Evolutionary conservation across 306 rosid genomes (phyloP).

Genomic region (Gynostemma pentaphyllum): DNA sequence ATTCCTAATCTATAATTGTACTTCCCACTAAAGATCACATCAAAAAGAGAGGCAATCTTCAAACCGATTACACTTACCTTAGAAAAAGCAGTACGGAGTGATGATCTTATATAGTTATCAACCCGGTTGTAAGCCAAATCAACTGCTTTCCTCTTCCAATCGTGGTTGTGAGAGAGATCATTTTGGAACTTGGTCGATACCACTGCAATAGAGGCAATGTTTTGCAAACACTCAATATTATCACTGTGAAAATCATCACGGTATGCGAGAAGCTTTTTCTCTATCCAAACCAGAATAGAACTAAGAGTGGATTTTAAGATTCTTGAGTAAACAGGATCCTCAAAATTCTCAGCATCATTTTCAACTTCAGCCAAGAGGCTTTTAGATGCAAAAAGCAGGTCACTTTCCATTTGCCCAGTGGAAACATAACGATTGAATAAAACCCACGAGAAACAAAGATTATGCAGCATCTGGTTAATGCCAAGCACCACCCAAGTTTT

Average conservation of each 20-base stretch:
- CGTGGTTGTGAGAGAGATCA: constrained; percentile 36
- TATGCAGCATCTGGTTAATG: constrained; percentile 68
- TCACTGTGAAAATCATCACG: constrained; percentile 47
- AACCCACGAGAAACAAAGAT: constrained; percentile 79
- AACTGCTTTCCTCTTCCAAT: constrained; percentile 33
- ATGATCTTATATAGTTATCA: constrained; percentile 72
- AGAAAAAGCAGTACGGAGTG: constrained; percentile 50
- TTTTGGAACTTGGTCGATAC: constrained; percentile 56
- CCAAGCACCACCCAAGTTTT: constrained; percentile 89
- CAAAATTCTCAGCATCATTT: constrained; percentile 35
- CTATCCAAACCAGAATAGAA: constrained; percentile 60
- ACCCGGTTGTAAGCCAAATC: constrained; percentile 41
- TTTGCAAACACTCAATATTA: constrained; percentile 69
- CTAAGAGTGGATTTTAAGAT: constrained; percentile 38
- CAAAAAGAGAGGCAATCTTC: constrained; percentile 3
- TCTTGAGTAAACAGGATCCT: constrained; percentile 41
- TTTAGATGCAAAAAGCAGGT: constrained; percentile 72
- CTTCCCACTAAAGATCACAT: no score
- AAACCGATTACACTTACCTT: constrained; percentile 62
- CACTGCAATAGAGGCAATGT: constrained; percentile 54
- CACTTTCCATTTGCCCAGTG: constrained; percentile 66
- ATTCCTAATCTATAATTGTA: no score
- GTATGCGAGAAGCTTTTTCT: constrained; percentile 72
- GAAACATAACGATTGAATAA: constrained; percentile 61
- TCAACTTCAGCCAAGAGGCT: constrained; percentile 65